A percentile compares a stretch with the other conserved stretches of the same genome.
These are phyloP conservation scores for Solanum verrucosum DNA, from an alignment of 257 asterid genomes.

Conservation along the genomic window DNA sequence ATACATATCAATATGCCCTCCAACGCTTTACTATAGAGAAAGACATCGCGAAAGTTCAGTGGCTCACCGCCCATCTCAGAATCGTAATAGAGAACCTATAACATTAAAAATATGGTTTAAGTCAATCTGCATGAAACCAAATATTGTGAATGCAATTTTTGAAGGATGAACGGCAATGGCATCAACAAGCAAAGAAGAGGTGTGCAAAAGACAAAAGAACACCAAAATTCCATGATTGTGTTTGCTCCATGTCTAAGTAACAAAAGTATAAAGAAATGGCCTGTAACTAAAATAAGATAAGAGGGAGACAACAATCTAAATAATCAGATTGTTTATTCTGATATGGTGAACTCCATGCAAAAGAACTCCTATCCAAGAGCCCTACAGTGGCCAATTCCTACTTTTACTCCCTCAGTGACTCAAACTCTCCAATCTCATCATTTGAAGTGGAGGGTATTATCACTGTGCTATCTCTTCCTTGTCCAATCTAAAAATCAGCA, in stretches of 20 bases:
- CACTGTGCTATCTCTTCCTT: neutral
- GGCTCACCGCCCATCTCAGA: constrained; percentile 78
- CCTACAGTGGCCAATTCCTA: neutral
- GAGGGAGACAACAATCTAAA: neutral
- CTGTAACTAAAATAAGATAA: neutral
- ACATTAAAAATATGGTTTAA: neutral
- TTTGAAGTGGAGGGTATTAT: neutral
- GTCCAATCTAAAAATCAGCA: neutral
- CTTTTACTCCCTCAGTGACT: neutral
- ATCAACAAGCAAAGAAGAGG: neutral
- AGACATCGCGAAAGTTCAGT: constrained; percentile 75
- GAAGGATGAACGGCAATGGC: neutral
- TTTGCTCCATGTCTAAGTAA: neutral
- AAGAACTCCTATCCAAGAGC: neutral
- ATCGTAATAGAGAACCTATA: constrained; percentile 78
- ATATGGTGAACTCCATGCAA: neutral
- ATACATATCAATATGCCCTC: constrained; percentile 88
- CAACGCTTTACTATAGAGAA: constrained; percentile 94
- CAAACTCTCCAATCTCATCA: neutral
- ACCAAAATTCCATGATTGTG: neutral
- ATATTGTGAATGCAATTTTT: neutral
- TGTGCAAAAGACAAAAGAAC: neutral
- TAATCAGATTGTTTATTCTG: neutral
- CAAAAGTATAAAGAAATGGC: neutral
- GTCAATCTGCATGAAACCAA: neutral